These are phyloP conservation scores for Mycocentrospora acerina DNA, from an alignment of 2,329 filamentous ascomycete species.

Conservation along the genomic window DNA sequence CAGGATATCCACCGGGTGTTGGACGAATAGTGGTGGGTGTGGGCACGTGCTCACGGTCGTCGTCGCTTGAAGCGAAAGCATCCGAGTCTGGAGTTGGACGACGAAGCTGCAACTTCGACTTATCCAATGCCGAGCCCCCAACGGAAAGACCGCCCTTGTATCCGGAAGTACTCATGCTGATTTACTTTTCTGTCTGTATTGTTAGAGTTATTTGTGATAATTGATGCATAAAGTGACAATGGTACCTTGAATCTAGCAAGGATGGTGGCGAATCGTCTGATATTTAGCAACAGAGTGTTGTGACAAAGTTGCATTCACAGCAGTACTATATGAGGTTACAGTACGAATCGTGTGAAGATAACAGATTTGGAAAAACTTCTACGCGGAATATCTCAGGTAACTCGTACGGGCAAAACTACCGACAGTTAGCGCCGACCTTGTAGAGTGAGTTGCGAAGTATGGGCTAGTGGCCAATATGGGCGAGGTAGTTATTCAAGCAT, in stretches of 20 bases:
- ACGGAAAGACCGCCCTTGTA: constrained; percentile 35
- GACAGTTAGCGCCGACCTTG: no score
- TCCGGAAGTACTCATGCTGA: constrained; percentile 27
- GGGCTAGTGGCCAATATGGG: no score
- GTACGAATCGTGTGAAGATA: no score
- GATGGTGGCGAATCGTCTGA: neutral
- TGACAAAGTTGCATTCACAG: no score
- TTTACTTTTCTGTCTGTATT: constrained; percentile 2
- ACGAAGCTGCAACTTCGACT: constrained; percentile 67
- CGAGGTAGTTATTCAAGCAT: no score
- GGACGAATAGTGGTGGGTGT: constrained; percentile 23
- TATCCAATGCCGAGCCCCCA: constrained; percentile 55
- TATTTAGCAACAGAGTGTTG: no score
- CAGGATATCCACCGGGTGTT: constrained; percentile 23
- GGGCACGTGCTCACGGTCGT: constrained; percentile 68
- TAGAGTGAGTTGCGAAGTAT: no score
- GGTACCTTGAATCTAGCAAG: neutral
- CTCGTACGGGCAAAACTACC: no score
- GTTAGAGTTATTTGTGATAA: neutral
- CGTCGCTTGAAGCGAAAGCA: constrained; percentile 89
- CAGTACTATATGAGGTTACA: no score
- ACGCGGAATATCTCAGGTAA: no score
- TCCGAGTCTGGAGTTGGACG: constrained; percentile 93
- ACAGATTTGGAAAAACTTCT: no score
- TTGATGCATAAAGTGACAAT: no score